phyloP scores from a whole-genome alignment of 192 early-diverging fungal species.

The Mortierella claussenii region DNA sequence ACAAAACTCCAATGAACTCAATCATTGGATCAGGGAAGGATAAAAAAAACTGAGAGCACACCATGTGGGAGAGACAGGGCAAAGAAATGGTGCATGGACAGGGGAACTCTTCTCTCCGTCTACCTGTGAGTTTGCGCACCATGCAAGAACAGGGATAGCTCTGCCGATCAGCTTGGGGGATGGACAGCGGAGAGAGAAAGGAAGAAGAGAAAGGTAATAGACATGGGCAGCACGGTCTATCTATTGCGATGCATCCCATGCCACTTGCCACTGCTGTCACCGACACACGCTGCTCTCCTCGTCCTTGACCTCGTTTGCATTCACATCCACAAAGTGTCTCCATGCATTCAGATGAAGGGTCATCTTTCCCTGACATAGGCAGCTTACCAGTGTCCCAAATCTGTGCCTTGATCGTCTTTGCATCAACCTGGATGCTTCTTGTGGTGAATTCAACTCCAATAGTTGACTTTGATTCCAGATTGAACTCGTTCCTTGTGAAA shows the following conservation, averaged over 20 bases:
- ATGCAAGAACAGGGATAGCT: too few relatives aligned
- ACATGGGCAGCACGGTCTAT: too few relatives aligned
- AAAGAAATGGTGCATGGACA: too few relatives aligned
- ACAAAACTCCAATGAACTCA: slow-evolving; percentile 23
- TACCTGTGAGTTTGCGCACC: too few relatives aligned
- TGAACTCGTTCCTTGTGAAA: slow-evolving; percentile 99
- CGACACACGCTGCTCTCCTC: too few relatives aligned
- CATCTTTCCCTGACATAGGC: not conserved
- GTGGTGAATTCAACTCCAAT: slow-evolving; percentile 99
- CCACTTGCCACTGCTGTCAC: too few relatives aligned
- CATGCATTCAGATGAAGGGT: too few relatives aligned
- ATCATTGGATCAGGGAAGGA: slow-evolving; percentile 1
- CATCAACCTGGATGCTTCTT: slow-evolving; percentile 94
- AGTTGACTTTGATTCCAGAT: slow-evolving; percentile 97
- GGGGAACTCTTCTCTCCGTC: too few relatives aligned
- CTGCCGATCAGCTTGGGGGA: not conserved
- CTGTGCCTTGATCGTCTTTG: slow-evolving; percentile 98
- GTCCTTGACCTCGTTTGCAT: too few relatives aligned
- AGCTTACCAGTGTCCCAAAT: slow-evolving; percentile 97
- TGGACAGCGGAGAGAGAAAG: not conserved
- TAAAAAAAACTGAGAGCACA: not conserved
- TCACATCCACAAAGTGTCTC: too few relatives aligned
- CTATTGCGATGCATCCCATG: too few relatives aligned
- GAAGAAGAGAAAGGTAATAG: slow-evolving; percentile 2
- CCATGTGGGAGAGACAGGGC: not conserved